These are phyloP conservation scores for Fusarium globosum DNA, from an alignment of 2,329 filamentous ascomycete genomes.

Conservation along the genomic window DNA sequence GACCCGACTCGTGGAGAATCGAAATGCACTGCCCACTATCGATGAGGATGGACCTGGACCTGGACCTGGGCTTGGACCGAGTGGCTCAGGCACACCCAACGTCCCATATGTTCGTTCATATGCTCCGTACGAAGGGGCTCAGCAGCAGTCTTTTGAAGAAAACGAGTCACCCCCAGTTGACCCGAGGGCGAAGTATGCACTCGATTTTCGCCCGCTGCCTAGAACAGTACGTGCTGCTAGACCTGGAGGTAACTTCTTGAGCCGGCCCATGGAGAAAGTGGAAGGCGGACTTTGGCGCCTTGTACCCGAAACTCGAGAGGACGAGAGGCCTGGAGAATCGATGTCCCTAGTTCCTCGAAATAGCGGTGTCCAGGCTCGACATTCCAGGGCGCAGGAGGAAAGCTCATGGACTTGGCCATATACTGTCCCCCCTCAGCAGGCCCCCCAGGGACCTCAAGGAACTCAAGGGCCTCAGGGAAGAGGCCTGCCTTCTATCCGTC, in stretches of 20 bases:
- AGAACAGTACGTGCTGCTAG: background rate
- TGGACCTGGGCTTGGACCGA: background rate
- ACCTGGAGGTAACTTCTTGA: background rate
- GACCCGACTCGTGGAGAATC: background rate
- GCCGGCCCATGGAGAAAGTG: background rate
- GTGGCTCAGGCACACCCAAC: background rate
- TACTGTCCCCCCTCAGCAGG: background rate
- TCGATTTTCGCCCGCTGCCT: background rate
- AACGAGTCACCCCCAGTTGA: background rate
- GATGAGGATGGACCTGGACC: background rate
- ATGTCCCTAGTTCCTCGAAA: background rate
- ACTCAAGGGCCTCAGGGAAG: background rate
- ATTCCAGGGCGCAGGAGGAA: background rate
- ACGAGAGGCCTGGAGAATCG: background rate
- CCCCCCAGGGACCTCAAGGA: background rate
- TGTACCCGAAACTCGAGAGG: background rate
- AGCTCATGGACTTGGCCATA: background rate
- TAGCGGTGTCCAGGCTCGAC: background rate
- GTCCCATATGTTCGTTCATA: background rate
- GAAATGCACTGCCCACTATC: background rate
- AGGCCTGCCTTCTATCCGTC: constrained; percentile 21
- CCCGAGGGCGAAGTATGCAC: background rate
- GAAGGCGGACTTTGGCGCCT: constrained; percentile 6
- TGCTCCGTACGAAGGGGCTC: background rate
- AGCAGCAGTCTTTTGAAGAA: background rate